These are phyloP conservation scores for Plasmodium gallinaceum DNA, from an alignment of 169 alveolate genomes.

Conservation along the genomic window DNA sequence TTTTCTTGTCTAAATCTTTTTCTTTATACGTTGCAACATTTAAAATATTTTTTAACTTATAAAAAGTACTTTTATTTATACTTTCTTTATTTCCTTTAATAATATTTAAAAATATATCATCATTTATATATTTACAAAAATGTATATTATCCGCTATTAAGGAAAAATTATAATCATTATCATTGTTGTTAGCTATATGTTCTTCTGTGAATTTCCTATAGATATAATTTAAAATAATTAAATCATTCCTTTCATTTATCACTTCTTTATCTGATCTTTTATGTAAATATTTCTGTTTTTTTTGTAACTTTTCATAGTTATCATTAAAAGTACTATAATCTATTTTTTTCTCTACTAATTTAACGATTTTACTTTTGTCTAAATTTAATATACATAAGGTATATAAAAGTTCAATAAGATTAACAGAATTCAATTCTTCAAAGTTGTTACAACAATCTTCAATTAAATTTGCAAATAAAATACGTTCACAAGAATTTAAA, in stretches of 20 bases:
- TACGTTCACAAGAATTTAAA: conserved; percentile 44
- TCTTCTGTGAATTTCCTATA: conserved; percentile 35
- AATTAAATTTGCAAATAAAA: conserved; percentile 42
- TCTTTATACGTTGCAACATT: conserved; percentile 2
- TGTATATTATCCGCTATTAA: conserved; percentile 19
- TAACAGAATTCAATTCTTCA: conserved; percentile 11
- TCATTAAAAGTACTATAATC: conserved; percentile 11
- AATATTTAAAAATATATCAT: conserved; percentile 22
- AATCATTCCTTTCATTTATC: conserved; percentile 36
- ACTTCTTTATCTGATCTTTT: conserved; percentile 5
- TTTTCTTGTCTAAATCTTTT: conserved; percentile 1
- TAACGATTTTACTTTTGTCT: conserved; percentile 43
- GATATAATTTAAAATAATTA: conserved; percentile 53
- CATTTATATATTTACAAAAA: conserved; percentile 36
- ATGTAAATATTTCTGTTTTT: conserved; percentile 22
- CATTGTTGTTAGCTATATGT: neutral
- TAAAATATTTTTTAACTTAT: conserved; percentile 18
- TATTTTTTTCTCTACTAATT: conserved; percentile 21
- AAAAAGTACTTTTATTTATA: conserved; percentile 1
- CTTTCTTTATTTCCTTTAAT: conserved; percentile 17
- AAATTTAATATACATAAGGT: conserved; percentile 41
- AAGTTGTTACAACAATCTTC: conserved; percentile 74
- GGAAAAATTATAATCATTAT: conserved; percentile 6
- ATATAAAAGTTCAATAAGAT: conserved; percentile 35
- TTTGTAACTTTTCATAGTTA: conserved; percentile 14